Conservation (phyloP, 805 yeast species). For the Starmerella geochares region DNA sequence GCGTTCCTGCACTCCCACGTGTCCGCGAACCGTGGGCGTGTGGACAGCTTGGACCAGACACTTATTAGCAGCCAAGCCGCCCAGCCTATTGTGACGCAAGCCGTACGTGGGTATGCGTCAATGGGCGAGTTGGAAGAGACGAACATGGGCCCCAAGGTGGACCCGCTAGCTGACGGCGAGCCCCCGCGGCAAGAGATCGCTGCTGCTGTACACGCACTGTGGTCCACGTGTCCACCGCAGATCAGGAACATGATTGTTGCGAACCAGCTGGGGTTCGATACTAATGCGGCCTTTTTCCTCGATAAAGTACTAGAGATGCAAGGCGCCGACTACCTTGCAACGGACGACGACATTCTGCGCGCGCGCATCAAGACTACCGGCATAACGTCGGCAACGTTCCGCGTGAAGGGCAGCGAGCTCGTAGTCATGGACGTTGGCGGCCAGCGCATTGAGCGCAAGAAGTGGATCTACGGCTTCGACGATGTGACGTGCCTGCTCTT, state of each 20-base stretch:
- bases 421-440: slow-evolving; percentile 94
- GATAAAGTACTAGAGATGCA: slow-evolving; percentile 59
- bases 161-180: background rate
- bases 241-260: slow-evolving; percentile 41
- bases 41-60: background rate
- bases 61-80: slow-evolving; percentile 42
- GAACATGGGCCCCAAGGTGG: background rate
- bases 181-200: slow-evolving; percentile 41
- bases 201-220: slow-evolving; percentile 53
- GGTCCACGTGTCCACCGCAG: slow-evolving; percentile 39
- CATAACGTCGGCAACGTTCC: slow-evolving; percentile 74
- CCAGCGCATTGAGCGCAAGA: slow-evolving; percentile 87
- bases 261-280: slow-evolving; percentile 75
- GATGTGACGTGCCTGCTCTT: slow-evolving; percentile 79
- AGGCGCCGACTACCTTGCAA: slow-evolving; percentile 53
- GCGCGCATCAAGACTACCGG: slow-evolving; percentile 96
- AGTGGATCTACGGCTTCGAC: slow-evolving; percentile 96
- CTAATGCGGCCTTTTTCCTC: slow-evolving; percentile 72
- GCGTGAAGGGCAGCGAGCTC: slow-evolving; percentile 51
- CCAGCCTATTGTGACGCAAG: slow-evolving; percentile 13
- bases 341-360: slow-evolving; percentile 72
- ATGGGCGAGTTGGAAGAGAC: slow-evolving; percentile 11
- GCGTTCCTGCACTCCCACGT: slow-evolving; percentile 34
- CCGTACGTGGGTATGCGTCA: slow-evolving; percentile 9
- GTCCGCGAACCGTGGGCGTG: background rate